Conservation (phyloP, 495 filamentous ascomycete genomes). For the Aspergillus bridgeri region DNA sequence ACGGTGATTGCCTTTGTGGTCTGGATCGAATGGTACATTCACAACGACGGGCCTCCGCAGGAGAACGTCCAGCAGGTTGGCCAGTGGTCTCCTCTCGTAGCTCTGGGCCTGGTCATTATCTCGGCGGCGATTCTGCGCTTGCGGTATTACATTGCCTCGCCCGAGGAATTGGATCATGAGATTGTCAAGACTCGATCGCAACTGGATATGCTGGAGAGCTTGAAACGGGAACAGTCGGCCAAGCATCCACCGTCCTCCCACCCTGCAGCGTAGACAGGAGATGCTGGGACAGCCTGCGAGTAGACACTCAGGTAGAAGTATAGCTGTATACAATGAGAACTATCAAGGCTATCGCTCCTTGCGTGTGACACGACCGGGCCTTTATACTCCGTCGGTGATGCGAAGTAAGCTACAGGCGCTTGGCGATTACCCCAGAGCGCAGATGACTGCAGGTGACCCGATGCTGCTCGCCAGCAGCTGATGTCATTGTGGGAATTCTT, state of each 20-base stretch:
- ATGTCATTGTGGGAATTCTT: background rate
- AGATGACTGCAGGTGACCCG: too few relatives aligned
- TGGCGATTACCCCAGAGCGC: background rate
- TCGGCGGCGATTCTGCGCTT: slow-evolving; percentile 29
- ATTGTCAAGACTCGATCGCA: slow-evolving; percentile 15
- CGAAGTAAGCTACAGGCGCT: too few relatives aligned
- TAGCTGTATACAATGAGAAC: background rate
- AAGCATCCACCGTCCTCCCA: background rate
- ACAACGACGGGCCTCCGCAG: slow-evolving; percentile 29
- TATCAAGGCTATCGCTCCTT: too few relatives aligned
- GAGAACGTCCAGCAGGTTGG: slow-evolving; percentile 33
- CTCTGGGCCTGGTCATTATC: slow-evolving; percentile 25
- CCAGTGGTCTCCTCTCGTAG: slow-evolving; percentile 31
- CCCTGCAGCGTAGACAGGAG: background rate
- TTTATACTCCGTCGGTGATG: too few relatives aligned
- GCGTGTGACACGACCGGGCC: too few relatives aligned
- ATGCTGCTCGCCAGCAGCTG: background rate
- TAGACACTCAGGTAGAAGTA: background rate
- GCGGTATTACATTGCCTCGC: slow-evolving; percentile 26
- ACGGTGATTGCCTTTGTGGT: slow-evolving; percentile 32
- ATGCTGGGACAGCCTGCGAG: too few relatives aligned
- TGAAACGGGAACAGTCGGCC: background rate
- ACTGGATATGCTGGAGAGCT: slow-evolving; percentile 16
- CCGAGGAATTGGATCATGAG: slow-evolving; percentile 25
- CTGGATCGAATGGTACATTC: slow-evolving; percentile 34